A percentile compares a stretch with the other conserved stretches of the same genome.
Evolutionary conservation across 345 rosid species (phyloP).

Genomic region (Moricandia arvensis): DNA sequence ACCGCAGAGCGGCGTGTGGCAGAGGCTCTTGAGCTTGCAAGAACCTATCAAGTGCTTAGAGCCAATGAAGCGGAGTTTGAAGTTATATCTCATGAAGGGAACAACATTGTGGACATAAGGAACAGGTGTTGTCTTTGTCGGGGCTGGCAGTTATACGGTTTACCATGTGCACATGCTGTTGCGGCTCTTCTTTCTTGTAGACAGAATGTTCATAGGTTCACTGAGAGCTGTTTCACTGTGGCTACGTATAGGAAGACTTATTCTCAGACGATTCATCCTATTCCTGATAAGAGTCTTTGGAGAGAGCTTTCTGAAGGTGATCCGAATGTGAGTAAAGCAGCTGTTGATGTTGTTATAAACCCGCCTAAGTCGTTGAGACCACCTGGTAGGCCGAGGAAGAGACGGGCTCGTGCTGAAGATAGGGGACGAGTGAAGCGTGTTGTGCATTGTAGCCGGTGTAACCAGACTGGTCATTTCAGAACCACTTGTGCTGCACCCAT

Average conservation of each 20-base stretch:
- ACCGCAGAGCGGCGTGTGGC: slow-evolving; percentile 88
- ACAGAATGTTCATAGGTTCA: slow-evolving; percentile 94
- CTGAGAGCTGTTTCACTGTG: slow-evolving; percentile 94
- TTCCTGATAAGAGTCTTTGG: slow-evolving; percentile 93
- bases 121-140: slow-evolving; percentile 92
- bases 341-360: slow-evolving; percentile 48
- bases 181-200: slow-evolving; percentile 96
- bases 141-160: slow-evolving; percentile 97
- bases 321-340: slow-evolving; percentile 45
- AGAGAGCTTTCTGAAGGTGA: slow-evolving; percentile 67
- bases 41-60: slow-evolving; percentile 84
- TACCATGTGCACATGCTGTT: slow-evolving; percentile 97
- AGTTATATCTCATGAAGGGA: slow-evolving; percentile 91
- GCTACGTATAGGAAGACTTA: slow-evolving; percentile 91
- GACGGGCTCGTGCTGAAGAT: slow-evolving; percentile 89
- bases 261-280: slow-evolving; percentile 93
- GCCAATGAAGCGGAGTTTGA: slow-evolving; percentile 96
- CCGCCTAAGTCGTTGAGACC: slow-evolving; percentile 93
- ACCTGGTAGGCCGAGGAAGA: slow-evolving; percentile 92
- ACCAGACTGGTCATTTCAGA: slow-evolving; percentile 96
- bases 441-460: slow-evolving; percentile 95
- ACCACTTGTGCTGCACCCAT: slow-evolving; percentile 97
- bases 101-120: slow-evolving; percentile 82
- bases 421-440: slow-evolving; percentile 86
- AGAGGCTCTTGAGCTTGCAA: slow-evolving; percentile 83